Evolutionary conservation across 768 basidiomycete species (phyloP), one percentile per base, ranked within the genome.

Genomic region (Nevesoporus exiguus): DNA sequence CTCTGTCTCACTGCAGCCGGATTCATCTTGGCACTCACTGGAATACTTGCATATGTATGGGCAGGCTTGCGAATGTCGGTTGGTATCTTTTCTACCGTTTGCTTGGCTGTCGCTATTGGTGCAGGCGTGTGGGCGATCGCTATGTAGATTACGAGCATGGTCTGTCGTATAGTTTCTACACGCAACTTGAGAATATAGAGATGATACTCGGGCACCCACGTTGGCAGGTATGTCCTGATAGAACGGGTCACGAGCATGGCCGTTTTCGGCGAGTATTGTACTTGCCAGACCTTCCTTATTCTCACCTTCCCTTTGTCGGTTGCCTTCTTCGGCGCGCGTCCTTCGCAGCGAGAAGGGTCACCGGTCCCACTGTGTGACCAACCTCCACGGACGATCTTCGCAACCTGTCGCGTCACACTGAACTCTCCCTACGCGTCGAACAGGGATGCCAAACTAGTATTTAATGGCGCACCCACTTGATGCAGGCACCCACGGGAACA

Each of bases 11-110:
- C 66, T 13, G 39, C 63, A 15, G 30, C 25, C 11, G 69, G 69
- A 2, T 72, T 72, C 37, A 33, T 60, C 24, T 48, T 65, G 43
- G 65, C 60, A 8, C 29, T 72, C 31, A 51, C 52, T 8, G 70
- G 70, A 11, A 63, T 70, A 49, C 57, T 66, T 17, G 14, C 54
- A 7, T 70, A 61, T 46, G n/a, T 55, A 39, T 70, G 69, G 69
- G 41, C 44, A 43, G 65, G 60, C 25, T 49, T 70, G 45, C 55
- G 58, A 7, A 24, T 34, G 25, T n/a, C 48, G 1, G 69, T 70
- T 31, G 66, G 70, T 36, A 59, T 72, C 17, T 66, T 63, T 7
- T 52, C 69, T 22, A 69, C 67, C 0, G 34, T 60, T 6, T 71
- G 66, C 54, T 47, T 71, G 19, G 64, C 63, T 7, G 13, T 68